Evolutionary conservation across 2,329 filamentous ascomycete species (phyloP).

Genomic region (Alternaria incomplexa): DNA sequence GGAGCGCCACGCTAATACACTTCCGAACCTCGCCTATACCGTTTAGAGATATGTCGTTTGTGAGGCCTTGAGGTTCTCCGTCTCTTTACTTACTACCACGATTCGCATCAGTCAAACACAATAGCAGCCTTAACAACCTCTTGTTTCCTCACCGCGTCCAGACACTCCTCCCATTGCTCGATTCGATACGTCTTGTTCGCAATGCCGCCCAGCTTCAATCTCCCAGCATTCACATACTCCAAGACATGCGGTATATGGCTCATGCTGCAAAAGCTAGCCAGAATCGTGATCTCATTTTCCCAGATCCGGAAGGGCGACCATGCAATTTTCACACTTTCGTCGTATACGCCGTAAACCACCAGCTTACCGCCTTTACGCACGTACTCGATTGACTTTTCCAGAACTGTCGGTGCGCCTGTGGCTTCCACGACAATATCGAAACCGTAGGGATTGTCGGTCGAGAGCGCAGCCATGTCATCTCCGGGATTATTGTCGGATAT

Average conservation of each 20-base stretch:
- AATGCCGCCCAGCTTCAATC: constrained; percentile 69
- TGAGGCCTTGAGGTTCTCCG: background rate
- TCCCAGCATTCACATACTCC: constrained; percentile 60
- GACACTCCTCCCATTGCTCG: constrained; percentile 73
- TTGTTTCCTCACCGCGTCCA: constrained; percentile 75
- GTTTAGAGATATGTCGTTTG: background rate
- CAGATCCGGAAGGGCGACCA: constrained; percentile 77
- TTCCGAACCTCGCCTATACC: background rate
- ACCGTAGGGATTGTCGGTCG: constrained; percentile 70
- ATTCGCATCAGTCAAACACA: constrained; percentile 61
- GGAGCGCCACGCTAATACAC: background rate
- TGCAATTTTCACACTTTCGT: constrained; percentile 65
- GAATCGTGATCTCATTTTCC: constrained; percentile 71
- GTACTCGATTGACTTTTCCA: constrained; percentile 74
- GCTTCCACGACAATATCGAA: constrained; percentile 77
- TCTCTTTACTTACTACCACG: background rate
- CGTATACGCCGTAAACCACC: constrained; percentile 75
- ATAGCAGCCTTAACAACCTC: constrained; percentile 77
- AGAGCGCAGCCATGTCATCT: constrained; percentile 64
- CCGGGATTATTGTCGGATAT: constrained; percentile 42
- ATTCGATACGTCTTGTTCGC: constrained; percentile 76
- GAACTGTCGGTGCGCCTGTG: constrained; percentile 70
- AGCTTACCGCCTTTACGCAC: constrained; percentile 74
- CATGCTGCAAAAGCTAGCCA: constrained; percentile 73
- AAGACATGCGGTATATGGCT: constrained; percentile 46